phyloP scores from a whole-genome alignment of 2,329 filamentous ascomycete species.

The Lasiodiplodia gonubiensis region DNA sequence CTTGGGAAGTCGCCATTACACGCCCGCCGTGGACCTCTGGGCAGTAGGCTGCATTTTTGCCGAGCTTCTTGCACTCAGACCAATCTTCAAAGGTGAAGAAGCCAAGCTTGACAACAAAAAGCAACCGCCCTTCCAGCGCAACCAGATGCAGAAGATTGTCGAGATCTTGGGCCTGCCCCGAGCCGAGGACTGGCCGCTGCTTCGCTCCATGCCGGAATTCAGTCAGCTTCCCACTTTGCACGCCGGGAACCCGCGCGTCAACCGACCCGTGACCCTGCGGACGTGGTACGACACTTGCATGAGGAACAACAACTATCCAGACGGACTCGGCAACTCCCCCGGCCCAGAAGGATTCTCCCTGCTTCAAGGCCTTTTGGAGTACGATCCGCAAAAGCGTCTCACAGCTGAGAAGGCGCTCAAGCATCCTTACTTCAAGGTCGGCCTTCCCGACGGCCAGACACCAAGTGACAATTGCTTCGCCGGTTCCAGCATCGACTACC shows the following conservation, averaged over 20 bases:
- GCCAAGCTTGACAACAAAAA: slow-evolving; percentile 99
- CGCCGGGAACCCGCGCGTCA: slow-evolving; percentile 55
- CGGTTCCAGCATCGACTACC: slow-evolving; percentile 85
- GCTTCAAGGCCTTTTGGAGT: slow-evolving; percentile 82
- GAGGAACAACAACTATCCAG: slow-evolving; percentile 54
- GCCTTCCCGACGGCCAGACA: slow-evolving; percentile 58
- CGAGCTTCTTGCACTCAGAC: slow-evolving; percentile 84
- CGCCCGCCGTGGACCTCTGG: slow-evolving; percentile 96
- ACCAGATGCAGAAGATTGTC: slow-evolving; percentile 99
- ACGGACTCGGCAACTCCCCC: slow-evolving; percentile 39
- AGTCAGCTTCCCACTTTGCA: slow-evolving; percentile 65
- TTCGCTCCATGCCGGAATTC: slow-evolving; percentile 87
- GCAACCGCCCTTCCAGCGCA: slow-evolving; percentile 93
- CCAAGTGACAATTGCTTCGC: slow-evolving; percentile 88
- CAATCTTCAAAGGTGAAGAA: slow-evolving; percentile 98
- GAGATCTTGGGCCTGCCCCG: slow-evolving; percentile 92
- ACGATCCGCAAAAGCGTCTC: slow-evolving; percentile 86
- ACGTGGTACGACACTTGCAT: slow-evolving; percentile 63
- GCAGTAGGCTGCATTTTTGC: slow-evolving; percentile 98
- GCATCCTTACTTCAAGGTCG: slow-evolving; percentile 80
- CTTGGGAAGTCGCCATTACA: slow-evolving; percentile 93
- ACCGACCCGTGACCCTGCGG: slow-evolving; percentile 67
- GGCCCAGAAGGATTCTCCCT: slow-evolving; percentile 78
- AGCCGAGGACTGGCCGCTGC: slow-evolving; percentile 85
- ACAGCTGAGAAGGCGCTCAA: slow-evolving; percentile 88